These are phyloP conservation scores for Xylaria sp. DNA, from an alignment of 2,329 filamentous ascomycete genomes.

Conservation along the genomic window DNA sequence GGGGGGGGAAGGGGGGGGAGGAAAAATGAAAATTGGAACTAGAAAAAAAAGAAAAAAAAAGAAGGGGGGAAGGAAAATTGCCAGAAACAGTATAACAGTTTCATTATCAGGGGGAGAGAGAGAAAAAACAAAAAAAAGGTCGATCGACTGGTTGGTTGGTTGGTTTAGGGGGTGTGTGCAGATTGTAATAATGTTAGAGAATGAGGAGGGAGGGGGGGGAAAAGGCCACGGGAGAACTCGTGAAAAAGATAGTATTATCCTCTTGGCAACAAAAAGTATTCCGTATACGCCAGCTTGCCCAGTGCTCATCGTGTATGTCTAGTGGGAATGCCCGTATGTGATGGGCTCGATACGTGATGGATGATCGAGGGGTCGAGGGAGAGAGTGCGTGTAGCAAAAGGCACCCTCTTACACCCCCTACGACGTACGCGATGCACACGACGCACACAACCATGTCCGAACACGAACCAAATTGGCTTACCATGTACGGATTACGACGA, in stretches of 20 bases:
- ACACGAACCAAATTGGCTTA: neutral
- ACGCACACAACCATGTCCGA: neutral
- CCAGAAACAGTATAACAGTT: neutral
- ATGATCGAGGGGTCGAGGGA: neutral
- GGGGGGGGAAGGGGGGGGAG: neutral
- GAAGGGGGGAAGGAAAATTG: neutral
- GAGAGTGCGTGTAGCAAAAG: neutral
- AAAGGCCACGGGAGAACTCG: neutral
- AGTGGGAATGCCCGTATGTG: slow-evolving; percentile 6
- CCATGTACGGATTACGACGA: neutral
- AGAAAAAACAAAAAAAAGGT: neutral
- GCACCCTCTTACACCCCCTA: neutral
- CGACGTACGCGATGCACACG: too few species aligned
- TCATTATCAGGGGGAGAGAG: neutral
- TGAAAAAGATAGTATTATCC: neutral
- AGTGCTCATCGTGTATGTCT: slow-evolving; percentile 1
- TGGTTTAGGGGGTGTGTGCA: slow-evolving; percentile 8
- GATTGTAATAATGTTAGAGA: slow-evolving; percentile 6
- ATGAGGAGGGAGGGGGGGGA: neutral
- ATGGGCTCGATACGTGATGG: slow-evolving; percentile 8
- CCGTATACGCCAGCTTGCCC: neutral
- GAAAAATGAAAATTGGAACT: neutral
- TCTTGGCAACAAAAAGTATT: slow-evolving; percentile 2
- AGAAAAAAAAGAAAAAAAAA: neutral
- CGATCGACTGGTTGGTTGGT: slow-evolving; percentile 2